Evolutionary conservation across 2,329 filamentous ascomycete genomes (phyloP), one percentile per base, ranked within the genome.

Genomic region (Trichoderma koningiopsis): DNA sequence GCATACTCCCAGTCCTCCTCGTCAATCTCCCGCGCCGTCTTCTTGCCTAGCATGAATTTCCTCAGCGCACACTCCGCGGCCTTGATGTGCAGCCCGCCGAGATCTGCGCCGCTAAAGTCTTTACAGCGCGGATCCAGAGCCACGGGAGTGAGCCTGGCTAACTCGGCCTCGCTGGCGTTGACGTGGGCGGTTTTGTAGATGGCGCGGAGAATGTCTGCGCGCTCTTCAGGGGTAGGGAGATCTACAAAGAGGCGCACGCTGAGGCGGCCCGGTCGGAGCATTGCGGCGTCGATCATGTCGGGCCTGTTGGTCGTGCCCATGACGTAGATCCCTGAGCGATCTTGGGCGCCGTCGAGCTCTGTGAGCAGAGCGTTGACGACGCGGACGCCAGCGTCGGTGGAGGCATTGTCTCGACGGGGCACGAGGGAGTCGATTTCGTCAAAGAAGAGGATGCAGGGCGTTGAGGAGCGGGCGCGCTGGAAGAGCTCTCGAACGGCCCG

Each of bases 361-460:
- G 96, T 96, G 37, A 99, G 89, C 0, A 99, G 86, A 0, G 95
- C 96, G 78, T 98, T 98, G 73, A 99, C 96, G 3, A 99, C 93
- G 40, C 96, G 89, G 1, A 93, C 90, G 58, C 92, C 93, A 6
- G 93, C 91, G 78, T 98, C 95, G 2, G 91, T 92, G 2, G 92
- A 87, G 0, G 86, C 85, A 68, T 91, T 91, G 76, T 95, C 93
- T 67, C 96, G 89, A 63, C 90, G 90, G 0, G 95, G 94, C 0
- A 96, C 94, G 3, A 99, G 84, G 0, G 96, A 95, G 80, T 99
- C 96, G 64, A 99, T 87, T 81, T 99, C 96, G 78, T 99, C 96
- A 77, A 99, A 98, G 86, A 99, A 98, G 70, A 99, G 90, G 67
- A 99, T 93, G 77, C 95, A 98, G 0, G 96, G 96, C 0, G 94